These are phyloP conservation scores for Ambrosia hybrid DNA, from an alignment of 140 eudicot species.

Conservation along the genomic window DNA sequence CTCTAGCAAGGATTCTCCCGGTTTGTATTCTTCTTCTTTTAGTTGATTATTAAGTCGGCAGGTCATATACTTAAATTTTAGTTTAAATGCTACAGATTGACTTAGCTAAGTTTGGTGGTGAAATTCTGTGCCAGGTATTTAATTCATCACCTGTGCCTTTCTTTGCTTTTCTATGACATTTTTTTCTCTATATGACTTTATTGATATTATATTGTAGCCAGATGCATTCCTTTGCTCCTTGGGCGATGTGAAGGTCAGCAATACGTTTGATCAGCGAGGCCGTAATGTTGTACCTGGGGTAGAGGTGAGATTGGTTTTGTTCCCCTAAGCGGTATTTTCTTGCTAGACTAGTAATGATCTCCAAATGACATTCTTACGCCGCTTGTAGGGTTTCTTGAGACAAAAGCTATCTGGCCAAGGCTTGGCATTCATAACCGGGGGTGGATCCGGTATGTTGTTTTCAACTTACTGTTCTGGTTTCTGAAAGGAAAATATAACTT, in stretches of 20 bases:
- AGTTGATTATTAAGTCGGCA: background rate
- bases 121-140: constrained; percentile 82
- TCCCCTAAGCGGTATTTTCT: background rate
- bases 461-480: background rate
- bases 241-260: constrained; percentile 87
- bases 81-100: constrained; percentile 61
- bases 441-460: constrained; percentile 83
- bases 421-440: constrained; percentile 88
- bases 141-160: background rate
- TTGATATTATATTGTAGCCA: constrained; percentile 67
- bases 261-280: constrained; percentile 76
- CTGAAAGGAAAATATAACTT: no score
- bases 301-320: constrained; percentile 56
- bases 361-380: constrained; percentile 26
- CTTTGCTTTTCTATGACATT: background rate
- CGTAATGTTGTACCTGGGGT: constrained; percentile 78
- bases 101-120: constrained; percentile 85
- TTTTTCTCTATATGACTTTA: constrained; percentile 29
- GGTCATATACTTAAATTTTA: constrained; percentile 15
- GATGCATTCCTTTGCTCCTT: constrained; percentile 97
- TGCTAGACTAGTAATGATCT: background rate
- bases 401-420: constrained; percentile 97
- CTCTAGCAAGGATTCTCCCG: constrained; percentile 92
- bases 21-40: constrained; percentile 41
- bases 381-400: constrained; percentile 81